phyloP scores from a whole-genome alignment of 2,329 filamentous ascomycete genomes.

The Alternaria gaisen region DNA sequence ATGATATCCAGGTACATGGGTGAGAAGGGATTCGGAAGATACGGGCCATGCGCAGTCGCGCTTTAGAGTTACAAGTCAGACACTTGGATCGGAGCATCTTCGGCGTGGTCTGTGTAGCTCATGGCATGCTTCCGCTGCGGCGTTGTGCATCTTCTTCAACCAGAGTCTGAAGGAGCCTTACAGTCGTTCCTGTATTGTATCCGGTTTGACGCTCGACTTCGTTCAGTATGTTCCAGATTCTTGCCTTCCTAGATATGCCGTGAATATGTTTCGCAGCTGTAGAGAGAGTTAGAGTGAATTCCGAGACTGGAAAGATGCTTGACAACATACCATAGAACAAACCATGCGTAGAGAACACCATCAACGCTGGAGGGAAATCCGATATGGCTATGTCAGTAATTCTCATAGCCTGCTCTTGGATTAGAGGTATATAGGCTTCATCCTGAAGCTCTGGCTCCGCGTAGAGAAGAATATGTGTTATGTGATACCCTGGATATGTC shows the following conservation, averaged over 20 bases:
- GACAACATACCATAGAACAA: slow-evolving; percentile 41
- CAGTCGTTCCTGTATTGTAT: slow-evolving; percentile 40
- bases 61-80: neutral
- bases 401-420: slow-evolving; percentile 44
- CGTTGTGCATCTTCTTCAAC: slow-evolving; percentile 23
- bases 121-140: neutral
- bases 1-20: neutral
- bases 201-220: slow-evolving; percentile 45
- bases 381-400: slow-evolving; percentile 44
- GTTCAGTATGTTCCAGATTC: slow-evolving; percentile 45
- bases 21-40: neutral
- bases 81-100: neutral
- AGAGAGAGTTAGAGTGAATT: neutral
- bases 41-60: neutral
- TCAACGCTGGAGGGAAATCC: slow-evolving; percentile 43
- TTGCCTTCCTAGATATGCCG: slow-evolving; percentile 43
- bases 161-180: slow-evolving; percentile 39
- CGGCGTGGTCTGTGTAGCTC: neutral
- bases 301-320: neutral
- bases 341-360: slow-evolving; percentile 45
- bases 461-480: slow-evolving; percentile 44
- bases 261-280: slow-evolving; percentile 48
- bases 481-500: slow-evolving; percentile 35
- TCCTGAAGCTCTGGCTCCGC: slow-evolving; percentile 42
- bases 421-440: slow-evolving; percentile 32